Evolutionary conservation across 345 rosid species (phyloP).

Genomic region (Brassica incana): DNA sequence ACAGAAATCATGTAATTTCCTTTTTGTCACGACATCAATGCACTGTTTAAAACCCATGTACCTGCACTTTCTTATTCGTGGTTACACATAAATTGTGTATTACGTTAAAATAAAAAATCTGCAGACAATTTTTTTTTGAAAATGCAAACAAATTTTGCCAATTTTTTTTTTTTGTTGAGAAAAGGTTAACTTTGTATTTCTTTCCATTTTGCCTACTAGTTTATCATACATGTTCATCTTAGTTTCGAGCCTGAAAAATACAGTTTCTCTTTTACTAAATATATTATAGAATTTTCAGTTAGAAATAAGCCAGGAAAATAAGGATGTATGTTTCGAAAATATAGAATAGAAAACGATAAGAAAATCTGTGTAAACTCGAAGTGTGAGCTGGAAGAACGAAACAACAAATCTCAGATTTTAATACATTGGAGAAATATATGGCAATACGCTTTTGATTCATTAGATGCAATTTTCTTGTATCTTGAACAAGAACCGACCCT

Average conservation of each 20-base stretch:
- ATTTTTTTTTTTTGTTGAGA: not conserved
- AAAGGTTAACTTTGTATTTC: not conserved
- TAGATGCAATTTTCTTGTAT: conserved; percentile 35
- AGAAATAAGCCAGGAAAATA: conserved; percentile 12
- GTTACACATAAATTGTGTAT: no score
- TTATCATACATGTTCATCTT: not conserved
- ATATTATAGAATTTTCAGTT: not conserved
- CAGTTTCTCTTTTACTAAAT: not conserved
- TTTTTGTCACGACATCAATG: not conserved
- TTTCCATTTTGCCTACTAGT: not conserved
- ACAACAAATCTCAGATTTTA: conserved; percentile 33
- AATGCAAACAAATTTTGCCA: not conserved
- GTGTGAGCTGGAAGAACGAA: conserved; percentile 23
- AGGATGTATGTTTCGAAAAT: conserved; percentile 4
- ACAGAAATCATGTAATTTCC: not conserved
- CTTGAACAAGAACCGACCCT: conserved; percentile 10
- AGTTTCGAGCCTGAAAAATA: not conserved
- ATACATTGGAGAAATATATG: conserved; percentile 42
- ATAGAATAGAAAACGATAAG: conserved; percentile 16
- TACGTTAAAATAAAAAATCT: not conserved
- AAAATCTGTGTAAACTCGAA: conserved; percentile 10
- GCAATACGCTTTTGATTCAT: conserved; percentile 38
- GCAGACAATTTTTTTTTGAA: no score
- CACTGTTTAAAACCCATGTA: not conserved
- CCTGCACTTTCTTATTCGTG: no score